Conservation (phyloP, 2,329 filamentous ascomycete genomes). For the Lasiodiplodia hormozganensis region DNA sequence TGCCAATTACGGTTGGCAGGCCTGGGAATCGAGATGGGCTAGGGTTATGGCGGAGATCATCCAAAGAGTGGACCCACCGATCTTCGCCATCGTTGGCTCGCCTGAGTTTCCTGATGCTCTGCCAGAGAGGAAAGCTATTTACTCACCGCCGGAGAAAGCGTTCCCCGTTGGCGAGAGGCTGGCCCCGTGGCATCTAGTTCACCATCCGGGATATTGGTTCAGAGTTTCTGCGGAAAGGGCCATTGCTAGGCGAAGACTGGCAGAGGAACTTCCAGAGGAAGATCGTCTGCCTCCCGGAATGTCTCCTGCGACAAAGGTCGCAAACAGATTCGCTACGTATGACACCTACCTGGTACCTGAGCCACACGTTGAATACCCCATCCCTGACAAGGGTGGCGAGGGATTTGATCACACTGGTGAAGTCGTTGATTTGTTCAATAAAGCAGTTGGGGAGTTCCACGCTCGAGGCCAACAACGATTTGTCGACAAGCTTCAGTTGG, state of each 20-base stretch:
- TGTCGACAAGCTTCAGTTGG: constrained; percentile 61
- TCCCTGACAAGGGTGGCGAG: constrained; percentile 45
- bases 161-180: constrained; percentile 56
- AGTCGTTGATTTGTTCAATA: constrained; percentile 57
- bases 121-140: constrained; percentile 45
- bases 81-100: constrained; percentile 47
- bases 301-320: constrained; percentile 62
- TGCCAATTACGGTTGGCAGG: constrained; percentile 89
- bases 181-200: constrained; percentile 65
- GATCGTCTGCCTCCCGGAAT: constrained; percentile 63
- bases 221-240: constrained; percentile 61
- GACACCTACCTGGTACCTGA: constrained; percentile 68
- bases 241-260: constrained; percentile 57
- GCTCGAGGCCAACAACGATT: constrained; percentile 60
- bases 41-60: constrained; percentile 67
- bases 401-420: constrained; percentile 61
- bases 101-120: constrained; percentile 35
- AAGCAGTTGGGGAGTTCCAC: constrained; percentile 59
- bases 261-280: constrained; percentile 64
- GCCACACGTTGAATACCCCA: constrained; percentile 61
- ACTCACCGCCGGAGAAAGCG: constrained; percentile 59
- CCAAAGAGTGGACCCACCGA: constrained; percentile 57
- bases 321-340: constrained; percentile 60
- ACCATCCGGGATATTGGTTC: constrained; percentile 69
- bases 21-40: constrained; percentile 84